phyloP scores from a whole-genome alignment of 2,329 filamentous ascomycete species.

The Tolypocladium pustulatum region DNA sequence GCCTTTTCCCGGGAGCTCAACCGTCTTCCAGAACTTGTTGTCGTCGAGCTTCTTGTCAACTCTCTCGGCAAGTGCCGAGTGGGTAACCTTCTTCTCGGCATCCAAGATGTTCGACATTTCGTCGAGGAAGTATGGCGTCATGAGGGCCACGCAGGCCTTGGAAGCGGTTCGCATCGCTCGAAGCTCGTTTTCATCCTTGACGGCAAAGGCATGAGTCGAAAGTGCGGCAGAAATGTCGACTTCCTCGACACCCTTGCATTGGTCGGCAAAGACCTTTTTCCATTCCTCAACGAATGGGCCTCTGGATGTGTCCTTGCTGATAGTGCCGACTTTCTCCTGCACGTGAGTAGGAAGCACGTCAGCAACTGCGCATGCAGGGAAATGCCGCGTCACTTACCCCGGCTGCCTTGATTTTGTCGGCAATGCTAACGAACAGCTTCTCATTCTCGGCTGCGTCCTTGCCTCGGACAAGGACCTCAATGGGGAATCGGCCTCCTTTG shows the following conservation, averaged over 20 bases:
- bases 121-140: constrained; percentile 95
- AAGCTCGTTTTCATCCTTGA: constrained; percentile 92
- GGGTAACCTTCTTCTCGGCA: constrained; percentile 93
- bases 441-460: constrained; percentile 89
- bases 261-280: constrained; percentile 71
- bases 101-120: constrained; percentile 96
- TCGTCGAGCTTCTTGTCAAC: constrained; percentile 90
- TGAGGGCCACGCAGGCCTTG: constrained; percentile 84
- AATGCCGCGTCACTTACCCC: constrained; percentile 50
- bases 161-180: constrained; percentile 91
- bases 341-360: not conserved
- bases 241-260: constrained; percentile 78
- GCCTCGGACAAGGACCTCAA: constrained; percentile 83
- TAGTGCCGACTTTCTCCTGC: constrained; percentile 79
- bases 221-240: constrained; percentile 77
- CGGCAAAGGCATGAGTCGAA: constrained; percentile 72
- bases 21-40: constrained; percentile 80
- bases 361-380: constrained; percentile 2
- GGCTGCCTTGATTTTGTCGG: constrained; percentile 76
- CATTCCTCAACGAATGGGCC: constrained; percentile 95
- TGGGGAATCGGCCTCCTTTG: constrained; percentile 82
- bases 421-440: constrained; percentile 75
- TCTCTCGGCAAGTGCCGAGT: constrained; percentile 75
- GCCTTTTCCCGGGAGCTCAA: constrained; percentile 55
- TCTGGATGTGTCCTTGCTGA: constrained; percentile 72